Percentiles rank a stretch among this genome's conserved stretches.
Evolutionary conservation across 2,329 filamentous ascomycete species (phyloP).

Genomic region (Clonostachys chloroleuca): DNA sequence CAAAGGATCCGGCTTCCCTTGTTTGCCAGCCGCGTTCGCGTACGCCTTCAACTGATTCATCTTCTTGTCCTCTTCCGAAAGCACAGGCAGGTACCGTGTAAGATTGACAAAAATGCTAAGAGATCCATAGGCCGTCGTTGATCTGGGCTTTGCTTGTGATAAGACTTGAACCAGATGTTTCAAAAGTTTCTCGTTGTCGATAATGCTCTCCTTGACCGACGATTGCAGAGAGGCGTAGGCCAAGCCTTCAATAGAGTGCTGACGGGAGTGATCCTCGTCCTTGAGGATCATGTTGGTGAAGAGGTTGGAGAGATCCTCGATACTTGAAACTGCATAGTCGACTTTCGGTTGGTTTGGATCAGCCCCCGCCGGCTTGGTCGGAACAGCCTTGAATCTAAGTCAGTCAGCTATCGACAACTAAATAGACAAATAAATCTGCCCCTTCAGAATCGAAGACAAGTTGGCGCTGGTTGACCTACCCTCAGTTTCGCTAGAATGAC

Average conservation of each 20-base stretch:
- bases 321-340: slow-evolving; percentile 51
- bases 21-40: slow-evolving; percentile 74
- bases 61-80: slow-evolving; percentile 88
- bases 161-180: slow-evolving; percentile 64
- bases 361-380: slow-evolving; percentile 31
- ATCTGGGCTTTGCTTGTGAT: slow-evolving; percentile 52
- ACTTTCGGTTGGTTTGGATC: slow-evolving; percentile 37
- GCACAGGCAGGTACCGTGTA: slow-evolving; percentile 70
- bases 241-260: slow-evolving; percentile 81
- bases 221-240: slow-evolving; percentile 88
- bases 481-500: slow-evolving; percentile 72
- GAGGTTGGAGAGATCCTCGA: slow-evolving; percentile 60
- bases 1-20: slow-evolving; percentile 58
- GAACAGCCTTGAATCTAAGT: slow-evolving; percentile 50
- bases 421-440: background rate
- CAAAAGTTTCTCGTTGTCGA: slow-evolving; percentile 64
- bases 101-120: slow-evolving; percentile 84
- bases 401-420: slow-evolving; percentile 36
- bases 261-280: slow-evolving; percentile 51
- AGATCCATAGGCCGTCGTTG: slow-evolving; percentile 76
- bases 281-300: slow-evolving; percentile 64
- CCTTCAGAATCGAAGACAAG: background rate
- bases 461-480: slow-evolving; percentile 27
- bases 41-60: slow-evolving; percentile 92
- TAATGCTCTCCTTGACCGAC: slow-evolving; percentile 77